Evolutionary conservation across 1,284 basidiomycete species (phyloP).

Genomic region (Leccinum solheimii): DNA sequence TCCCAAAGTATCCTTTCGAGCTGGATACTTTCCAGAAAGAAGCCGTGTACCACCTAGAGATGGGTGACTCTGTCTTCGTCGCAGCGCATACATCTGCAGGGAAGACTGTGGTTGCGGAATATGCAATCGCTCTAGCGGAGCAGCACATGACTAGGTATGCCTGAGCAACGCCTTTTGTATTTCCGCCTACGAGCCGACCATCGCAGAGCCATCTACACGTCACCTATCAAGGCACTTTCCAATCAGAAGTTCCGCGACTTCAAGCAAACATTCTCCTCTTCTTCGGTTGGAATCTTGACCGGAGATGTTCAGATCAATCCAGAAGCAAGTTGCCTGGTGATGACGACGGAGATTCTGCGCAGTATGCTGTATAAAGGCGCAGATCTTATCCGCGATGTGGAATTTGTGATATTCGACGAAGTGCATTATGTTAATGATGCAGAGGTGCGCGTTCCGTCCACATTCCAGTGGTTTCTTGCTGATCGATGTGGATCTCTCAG

Average conservation of each 20-base stretch:
- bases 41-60: conserved; percentile 96
- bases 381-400: conserved; percentile 97
- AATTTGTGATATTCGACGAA: conserved; percentile 99
- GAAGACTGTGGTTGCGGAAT: conserved; percentile 99
- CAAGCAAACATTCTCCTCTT: conserved; percentile 92
- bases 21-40: conserved; percentile 95
- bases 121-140: conserved; percentile 93
- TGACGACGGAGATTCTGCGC: conserved; percentile 98
- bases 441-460: conserved; percentile 61
- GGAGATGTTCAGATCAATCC: conserved; percentile 99
- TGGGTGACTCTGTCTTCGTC: conserved; percentile 98
- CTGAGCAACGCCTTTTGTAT: conserved; percentile 12
- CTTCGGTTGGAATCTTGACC: conserved; percentile 94
- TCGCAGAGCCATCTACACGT: conserved; percentile 93
- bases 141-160: conserved; percentile 96
- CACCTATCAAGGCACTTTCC: conserved; percentile 97
- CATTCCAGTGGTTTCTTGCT: conserved; percentile 8
- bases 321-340: conserved; percentile 95
- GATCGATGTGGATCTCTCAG: conserved; percentile 43
- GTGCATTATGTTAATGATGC: conserved; percentile 99
- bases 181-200: conserved; percentile 10
- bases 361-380: conserved; percentile 99
- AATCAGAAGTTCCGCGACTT: conserved; percentile 99
- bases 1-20: conserved; percentile 79
- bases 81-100: conserved; percentile 99